Evolutionary conservation across 768 basidiomycete genomes (phyloP).

Genomic region (Phanerochaete carnosa): DNA sequence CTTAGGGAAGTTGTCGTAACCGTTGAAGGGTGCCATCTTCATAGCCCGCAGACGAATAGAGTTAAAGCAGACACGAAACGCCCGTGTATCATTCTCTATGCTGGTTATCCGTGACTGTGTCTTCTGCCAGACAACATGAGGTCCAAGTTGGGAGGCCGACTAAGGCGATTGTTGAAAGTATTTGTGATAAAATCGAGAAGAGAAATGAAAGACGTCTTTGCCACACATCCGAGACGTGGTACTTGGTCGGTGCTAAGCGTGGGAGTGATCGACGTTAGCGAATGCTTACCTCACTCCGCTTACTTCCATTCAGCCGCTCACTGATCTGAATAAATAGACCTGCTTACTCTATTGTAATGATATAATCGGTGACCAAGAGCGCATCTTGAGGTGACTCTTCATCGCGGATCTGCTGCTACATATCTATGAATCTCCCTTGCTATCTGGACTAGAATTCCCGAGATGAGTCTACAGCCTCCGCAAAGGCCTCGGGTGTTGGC

Average conservation of each 20-base stretch:
- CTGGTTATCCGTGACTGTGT: not conserved
- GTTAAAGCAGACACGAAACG: not conserved
- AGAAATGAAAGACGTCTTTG: not conserved
- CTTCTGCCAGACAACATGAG: no score
- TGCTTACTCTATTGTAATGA: no score
- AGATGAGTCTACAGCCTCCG: slow-evolving; percentile 8
- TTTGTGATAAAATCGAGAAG: no score
- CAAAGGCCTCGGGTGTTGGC: slow-evolving; percentile 8
- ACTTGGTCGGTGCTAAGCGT: not conserved
- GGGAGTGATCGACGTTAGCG: not conserved
- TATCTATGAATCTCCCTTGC: not conserved
- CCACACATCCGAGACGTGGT: not conserved
- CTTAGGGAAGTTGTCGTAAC: not conserved
- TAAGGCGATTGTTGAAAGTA: no score
- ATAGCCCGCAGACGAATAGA: not conserved
- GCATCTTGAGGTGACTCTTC: no score
- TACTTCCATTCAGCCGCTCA: no score
- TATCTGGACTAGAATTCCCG: not conserved
- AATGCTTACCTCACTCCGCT: no score
- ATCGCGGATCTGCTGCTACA: not conserved
- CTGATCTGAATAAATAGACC: no score
- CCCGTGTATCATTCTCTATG: not conserved
- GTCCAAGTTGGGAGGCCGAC: no score
- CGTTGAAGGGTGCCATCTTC: not conserved
- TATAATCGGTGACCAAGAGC: no score